Percentiles rank a stretch among this genome's conserved stretches.
phyloP scores from a whole-genome alignment of 495 filamentous ascomycete species.

The Penicillium fimorum region DNA sequence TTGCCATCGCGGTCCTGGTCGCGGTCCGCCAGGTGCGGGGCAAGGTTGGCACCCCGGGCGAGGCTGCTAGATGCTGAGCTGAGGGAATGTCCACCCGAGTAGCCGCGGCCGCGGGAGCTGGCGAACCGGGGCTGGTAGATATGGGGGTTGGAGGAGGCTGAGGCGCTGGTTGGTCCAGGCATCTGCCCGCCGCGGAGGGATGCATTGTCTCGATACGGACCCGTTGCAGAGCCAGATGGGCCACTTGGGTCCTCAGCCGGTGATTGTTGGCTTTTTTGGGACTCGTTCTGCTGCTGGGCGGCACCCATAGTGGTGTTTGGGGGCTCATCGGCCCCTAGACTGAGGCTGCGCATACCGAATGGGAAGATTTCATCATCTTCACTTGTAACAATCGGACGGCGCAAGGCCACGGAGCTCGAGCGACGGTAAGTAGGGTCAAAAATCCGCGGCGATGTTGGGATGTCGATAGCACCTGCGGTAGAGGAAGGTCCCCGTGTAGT shows the following conservation, averaged over 20 bases:
- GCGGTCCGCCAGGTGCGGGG: slow-evolving; percentile 36
- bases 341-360: slow-evolving; percentile 72
- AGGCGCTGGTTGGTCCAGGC: slow-evolving; percentile 40
- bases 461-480: slow-evolving; percentile 71
- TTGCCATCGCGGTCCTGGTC: slow-evolving; percentile 50
- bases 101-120: slow-evolving; percentile 41
- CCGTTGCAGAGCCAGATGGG: slow-evolving; percentile 41
- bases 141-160: slow-evolving; percentile 35
- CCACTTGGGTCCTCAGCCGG: slow-evolving; percentile 25
- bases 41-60: slow-evolving; percentile 37
- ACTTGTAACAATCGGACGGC: slow-evolving; percentile 48
- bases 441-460: slow-evolving; percentile 71
- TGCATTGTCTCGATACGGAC: slow-evolving; percentile 40
- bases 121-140: slow-evolving; percentile 45
- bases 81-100: slow-evolving; percentile 43
- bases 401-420: slow-evolving; percentile 77
- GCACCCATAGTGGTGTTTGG: slow-evolving; percentile 57
- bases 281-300: slow-evolving; percentile 51
- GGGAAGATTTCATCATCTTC: slow-evolving; percentile 62
- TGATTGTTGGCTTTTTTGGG: slow-evolving; percentile 29
- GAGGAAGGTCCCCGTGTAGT: slow-evolving; percentile 46
- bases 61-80: slow-evolving; percentile 47
- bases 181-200: slow-evolving; percentile 33
- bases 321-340: slow-evolving; percentile 68
- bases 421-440: slow-evolving; percentile 62